Base-by-base conservation (phyloP, 257 asterid species). In the Ilex asprella region DNA sequence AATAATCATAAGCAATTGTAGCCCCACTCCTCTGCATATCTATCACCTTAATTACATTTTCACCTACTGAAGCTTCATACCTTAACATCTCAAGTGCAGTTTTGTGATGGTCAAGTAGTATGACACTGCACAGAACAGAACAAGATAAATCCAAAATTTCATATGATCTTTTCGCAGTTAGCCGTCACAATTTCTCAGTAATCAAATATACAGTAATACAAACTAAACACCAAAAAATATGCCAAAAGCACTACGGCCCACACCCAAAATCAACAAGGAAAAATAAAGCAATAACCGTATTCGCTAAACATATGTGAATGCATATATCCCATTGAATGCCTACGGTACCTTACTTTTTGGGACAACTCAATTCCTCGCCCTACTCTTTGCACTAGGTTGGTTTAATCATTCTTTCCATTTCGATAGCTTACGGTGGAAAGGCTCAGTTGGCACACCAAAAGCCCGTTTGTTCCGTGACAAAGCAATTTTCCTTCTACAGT, bases 1-100 rank as follows among this genome's bases (percentile, higher is more conserved):
- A 91, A 82, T 88, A 91, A 79, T 91, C 96, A 79, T 71, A 81
- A 68, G 96, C 88, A 64, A 91, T 86, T 67, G 98, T 88, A 61
- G 98, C 98, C 46, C 89, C 98, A 79, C 96, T 91, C 74, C 95
- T 86, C 66, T 79, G 78, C 85, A 88, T 82, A 73, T 91, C 98
- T 6, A 91, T 82, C 67, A 84, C 83, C 77, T 79, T 86, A 47
- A 62, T 67, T 76, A 86, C 82, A 66, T 88, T 88, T 51, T 83
- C 91, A 72, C 76, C 71, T 47, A 69, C 57, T 50, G 77, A 64
- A 62, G 56, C 63, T 64, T 83, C 89, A 6, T 79, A 67, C 29
- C 85, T 85, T 74, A 86, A 75, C 69, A 70, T 75, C 70, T 88
- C 92, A 4, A 80, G 79, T 21, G 98, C 95, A 70, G 96, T 91